Evolutionary conservation across 345 rosid species (phyloP).

Genomic region (Moricandia moricandioides): DNA sequence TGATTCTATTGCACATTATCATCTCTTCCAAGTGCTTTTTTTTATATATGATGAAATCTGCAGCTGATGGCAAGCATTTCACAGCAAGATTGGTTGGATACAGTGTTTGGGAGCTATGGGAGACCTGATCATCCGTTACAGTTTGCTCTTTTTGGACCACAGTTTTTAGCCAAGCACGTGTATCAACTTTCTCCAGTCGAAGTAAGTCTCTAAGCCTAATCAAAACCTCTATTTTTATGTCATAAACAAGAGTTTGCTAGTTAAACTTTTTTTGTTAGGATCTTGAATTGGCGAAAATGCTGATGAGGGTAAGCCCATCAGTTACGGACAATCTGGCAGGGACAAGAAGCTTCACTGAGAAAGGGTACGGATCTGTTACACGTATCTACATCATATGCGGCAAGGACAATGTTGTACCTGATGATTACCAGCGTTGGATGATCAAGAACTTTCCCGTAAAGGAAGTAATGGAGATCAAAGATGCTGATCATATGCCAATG

Average conservation of each 20-base stretch:
- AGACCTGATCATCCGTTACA: neutral
- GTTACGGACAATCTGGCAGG: slow-evolving; percentile 28
- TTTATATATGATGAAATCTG: neutral
- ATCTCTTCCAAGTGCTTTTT: neutral
- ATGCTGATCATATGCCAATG: slow-evolving; percentile 45
- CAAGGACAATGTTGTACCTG: slow-evolving; percentile 4
- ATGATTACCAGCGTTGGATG: slow-evolving; percentile 35
- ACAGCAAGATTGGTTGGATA: neutral
- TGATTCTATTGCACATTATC: neutral
- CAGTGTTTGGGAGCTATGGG: neutral
- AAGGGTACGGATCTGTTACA: slow-evolving; percentile 32
- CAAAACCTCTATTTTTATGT: neutral
- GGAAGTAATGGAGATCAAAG: slow-evolving; percentile 37
- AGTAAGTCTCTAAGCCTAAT: neutral
- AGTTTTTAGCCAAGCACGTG: neutral
- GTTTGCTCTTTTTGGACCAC: neutral
- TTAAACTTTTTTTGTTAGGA: slow-evolving; percentile 23
- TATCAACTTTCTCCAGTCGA: neutral
- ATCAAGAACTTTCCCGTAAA: slow-evolving; percentile 17
- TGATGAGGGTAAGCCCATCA: slow-evolving; percentile 37
- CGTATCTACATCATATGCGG: slow-evolving; percentile 32
- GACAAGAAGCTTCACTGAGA: slow-evolving; percentile 24
- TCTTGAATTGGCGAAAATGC: slow-evolving; percentile 36
- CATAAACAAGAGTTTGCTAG: neutral
- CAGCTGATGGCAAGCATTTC: neutral